These are phyloP conservation scores for Myxozyma kluyveri DNA, from an alignment of 805 yeast species.

Conservation along the genomic window DNA sequence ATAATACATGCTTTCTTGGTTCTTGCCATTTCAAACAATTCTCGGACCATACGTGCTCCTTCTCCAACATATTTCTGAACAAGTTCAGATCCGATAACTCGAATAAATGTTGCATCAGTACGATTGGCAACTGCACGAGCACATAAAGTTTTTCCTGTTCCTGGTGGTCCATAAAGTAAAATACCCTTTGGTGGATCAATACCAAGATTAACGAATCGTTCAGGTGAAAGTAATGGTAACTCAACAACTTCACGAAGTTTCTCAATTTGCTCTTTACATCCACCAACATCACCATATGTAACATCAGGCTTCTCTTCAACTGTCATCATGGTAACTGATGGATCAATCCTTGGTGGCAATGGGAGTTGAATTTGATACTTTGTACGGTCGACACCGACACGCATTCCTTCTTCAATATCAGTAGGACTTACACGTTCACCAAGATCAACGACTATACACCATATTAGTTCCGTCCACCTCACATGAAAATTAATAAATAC, in stretches of 20 bases:
- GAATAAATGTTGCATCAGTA: slow-evolving; percentile 97
- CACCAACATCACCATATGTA: slow-evolving; percentile 97
- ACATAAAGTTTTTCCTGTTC: slow-evolving; percentile 97
- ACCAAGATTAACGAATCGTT: slow-evolving; percentile 92
- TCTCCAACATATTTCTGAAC: slow-evolving; percentile 99
- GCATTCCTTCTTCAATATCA: slow-evolving; percentile 98
- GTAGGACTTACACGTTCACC: slow-evolving; percentile 98
- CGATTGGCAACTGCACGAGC: slow-evolving; percentile 99
- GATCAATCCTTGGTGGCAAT: slow-evolving; percentile 95
- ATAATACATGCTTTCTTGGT: slow-evolving; percentile 97
- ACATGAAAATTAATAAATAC: background rate
- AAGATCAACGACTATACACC: slow-evolving; percentile 71
- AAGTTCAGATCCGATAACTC: slow-evolving; percentile 97
- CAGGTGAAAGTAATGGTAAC: slow-evolving; percentile 89
- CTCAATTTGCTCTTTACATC: slow-evolving; percentile 97
- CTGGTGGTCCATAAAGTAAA: slow-evolving; percentile 95
- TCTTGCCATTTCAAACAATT: slow-evolving; percentile 97
- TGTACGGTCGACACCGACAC: slow-evolving; percentile 97
- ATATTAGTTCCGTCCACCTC: background rate
- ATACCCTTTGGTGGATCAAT: slow-evolving; percentile 99
- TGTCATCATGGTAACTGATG: slow-evolving; percentile 99
- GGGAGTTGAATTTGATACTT: slow-evolving; percentile 97
- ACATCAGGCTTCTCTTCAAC: slow-evolving; percentile 99
- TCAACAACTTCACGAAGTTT: slow-evolving; percentile 95
- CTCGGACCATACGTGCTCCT: slow-evolving; percentile 99